A percentile compares a stretch with the other conserved stretches of the same genome.
phyloP scores from a whole-genome alignment of 306 rosid species.

The Inga oerstediana region DNA sequence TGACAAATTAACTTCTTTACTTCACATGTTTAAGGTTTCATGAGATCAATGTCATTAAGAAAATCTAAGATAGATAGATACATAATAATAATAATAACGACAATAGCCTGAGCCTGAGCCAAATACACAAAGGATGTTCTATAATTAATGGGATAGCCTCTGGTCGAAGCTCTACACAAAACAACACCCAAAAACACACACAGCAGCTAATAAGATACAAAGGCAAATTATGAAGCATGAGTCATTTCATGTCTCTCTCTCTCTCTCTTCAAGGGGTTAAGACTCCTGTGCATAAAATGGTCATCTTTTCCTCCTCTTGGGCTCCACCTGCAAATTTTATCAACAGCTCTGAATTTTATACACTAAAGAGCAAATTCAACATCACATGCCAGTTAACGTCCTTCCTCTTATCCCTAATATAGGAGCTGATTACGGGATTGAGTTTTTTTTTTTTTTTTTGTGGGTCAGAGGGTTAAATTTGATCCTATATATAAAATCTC shows the following conservation, averaged over 20 bases:
- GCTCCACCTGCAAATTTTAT: constrained; percentile 57
- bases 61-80: constrained; percentile 40
- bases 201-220: constrained; percentile 34
- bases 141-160: constrained; percentile 21
- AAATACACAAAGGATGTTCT: constrained; percentile 38
- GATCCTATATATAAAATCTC: no score
- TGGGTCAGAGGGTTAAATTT: no score
- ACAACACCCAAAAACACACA: constrained; percentile 17
- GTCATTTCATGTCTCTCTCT: constrained; percentile 3
- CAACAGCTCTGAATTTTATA: neutral
- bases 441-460: no score
- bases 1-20: constrained; percentile 15
- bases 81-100: neutral
- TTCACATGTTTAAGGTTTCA: constrained; percentile 29
- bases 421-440: no score
- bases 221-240: constrained; percentile 18
- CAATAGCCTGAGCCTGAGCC: constrained; percentile 39
- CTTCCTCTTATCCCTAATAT: no score
- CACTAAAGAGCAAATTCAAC: neutral
- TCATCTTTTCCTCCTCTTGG: constrained; percentile 77
- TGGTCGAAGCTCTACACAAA: constrained; percentile 55
- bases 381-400: neutral
- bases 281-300: neutral
- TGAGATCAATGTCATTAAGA: constrained; percentile 30
- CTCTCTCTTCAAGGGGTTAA: constrained; percentile 16